Base-by-base conservation (phyloP, 331 rosid species). In the Arachis monticola region DNA sequence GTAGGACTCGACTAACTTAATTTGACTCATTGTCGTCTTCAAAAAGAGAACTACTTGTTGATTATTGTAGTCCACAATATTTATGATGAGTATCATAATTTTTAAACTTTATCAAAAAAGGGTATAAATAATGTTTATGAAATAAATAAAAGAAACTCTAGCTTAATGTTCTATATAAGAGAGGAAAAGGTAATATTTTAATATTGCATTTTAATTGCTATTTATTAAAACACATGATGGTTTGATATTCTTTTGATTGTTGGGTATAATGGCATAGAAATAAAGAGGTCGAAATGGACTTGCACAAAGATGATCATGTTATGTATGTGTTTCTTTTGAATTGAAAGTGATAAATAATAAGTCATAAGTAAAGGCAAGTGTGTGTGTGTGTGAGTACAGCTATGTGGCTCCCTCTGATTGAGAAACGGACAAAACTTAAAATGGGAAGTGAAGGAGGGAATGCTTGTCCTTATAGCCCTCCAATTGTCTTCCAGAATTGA, bases 401-500 rank as follows among this genome's bases (percentile, higher is more conserved):
- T 66, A 83, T 74, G 86, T 76, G 88, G 82, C 58, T 48, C 70
- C 65, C 72, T 74, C 65, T 46, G 44, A 71, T 72, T 62, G 42
- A 74, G 17, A 69, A 62, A 7, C 27, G 22, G 79, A 72, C 80
- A 77, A 64, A 57, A 45, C 60, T 44, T 14, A 38, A 72, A 77
- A 76, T 70, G 69, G 75, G 61, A 67, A 45, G 46, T 44, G 42
- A 73, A 50, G 55, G 59, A 75, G 64, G 66, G 77, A 75, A 47
- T 27, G 76, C 60, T 75, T 83, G 88, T 83, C 74, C 79, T 74
- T 41, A 76, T 62, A 78, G 73, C 61, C 70, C 69, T 66, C 9
- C 32, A 44, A 65, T 80, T 77, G 74, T 71, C 70, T 83, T 76
- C 47, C 38, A 67, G 79, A 81, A 79, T 86, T 84, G 85, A 89